Conservation (phyloP, 1,284 basidiomycete genomes). For the Ganoderma boninense region DNA sequence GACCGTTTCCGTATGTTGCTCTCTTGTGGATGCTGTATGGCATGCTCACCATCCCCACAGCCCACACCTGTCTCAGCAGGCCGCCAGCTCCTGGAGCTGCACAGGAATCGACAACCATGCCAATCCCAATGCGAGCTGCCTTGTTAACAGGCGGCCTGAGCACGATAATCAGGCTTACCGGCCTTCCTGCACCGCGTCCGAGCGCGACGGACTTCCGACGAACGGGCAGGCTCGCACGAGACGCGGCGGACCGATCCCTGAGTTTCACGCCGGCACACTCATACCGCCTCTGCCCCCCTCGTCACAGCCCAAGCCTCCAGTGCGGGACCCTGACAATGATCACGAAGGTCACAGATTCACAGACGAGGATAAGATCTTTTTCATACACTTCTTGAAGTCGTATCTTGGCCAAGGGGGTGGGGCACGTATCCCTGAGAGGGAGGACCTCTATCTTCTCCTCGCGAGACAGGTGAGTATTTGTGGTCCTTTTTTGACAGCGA, state of each 20-base stretch:
- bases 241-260: slow-evolving; percentile 9
- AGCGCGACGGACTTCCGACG: neutral
- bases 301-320: neutral
- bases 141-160: neutral
- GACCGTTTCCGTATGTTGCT: neutral
- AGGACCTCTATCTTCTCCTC: neutral
- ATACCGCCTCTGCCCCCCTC: neutral
- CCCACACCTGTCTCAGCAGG: neutral
- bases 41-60: neutral
- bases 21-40: neutral
- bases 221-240: slow-evolving; percentile 3
- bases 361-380: slow-evolving; percentile 10
- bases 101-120: neutral
- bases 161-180: neutral
- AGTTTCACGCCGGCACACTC: slow-evolving; percentile 8
- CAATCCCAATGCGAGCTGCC: neutral
- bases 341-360: neutral
- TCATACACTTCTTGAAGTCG: slow-evolving; percentile 13
- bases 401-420: neutral
- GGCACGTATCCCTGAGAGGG: neutral
- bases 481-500: neutral
- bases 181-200: neutral
- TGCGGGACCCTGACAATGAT: neutral
- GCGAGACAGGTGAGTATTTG: slow-evolving; percentile 6
- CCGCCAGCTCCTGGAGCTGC: neutral